A percentile compares a stretch with the other conserved stretches of the same genome.
These are phyloP conservation scores for Seminavis robusta DNA, from an alignment of 108 stramenopile species.

Conservation along the genomic window DNA sequence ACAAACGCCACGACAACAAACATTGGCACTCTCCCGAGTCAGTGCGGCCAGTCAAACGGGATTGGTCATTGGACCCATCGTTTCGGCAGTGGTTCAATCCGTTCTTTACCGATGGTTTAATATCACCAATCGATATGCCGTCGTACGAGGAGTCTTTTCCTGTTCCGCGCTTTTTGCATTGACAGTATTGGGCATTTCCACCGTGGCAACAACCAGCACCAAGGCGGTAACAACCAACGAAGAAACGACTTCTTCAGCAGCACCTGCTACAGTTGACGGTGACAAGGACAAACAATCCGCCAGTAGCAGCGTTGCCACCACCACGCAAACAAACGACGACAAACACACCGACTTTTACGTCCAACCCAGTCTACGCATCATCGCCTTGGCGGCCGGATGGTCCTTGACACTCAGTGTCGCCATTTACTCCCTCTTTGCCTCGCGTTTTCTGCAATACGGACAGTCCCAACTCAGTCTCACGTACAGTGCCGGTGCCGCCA, in stretches of 20 bases:
- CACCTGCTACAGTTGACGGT: too few species aligned
- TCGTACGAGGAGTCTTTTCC: slow-evolving; percentile 23
- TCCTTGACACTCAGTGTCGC: slow-evolving; percentile 16
- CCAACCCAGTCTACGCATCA: slow-evolving; percentile 16
- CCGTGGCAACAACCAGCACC: too few species aligned
- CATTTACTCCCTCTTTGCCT: slow-evolving; percentile 30
- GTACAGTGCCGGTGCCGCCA: slow-evolving; percentile 13
- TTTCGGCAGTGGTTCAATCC: slow-evolving; percentile 13
- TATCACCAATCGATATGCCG: slow-evolving; percentile 9
- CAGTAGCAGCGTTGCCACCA: neutral
- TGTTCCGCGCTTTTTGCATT: slow-evolving; percentile 3
- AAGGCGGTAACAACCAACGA: too few species aligned
- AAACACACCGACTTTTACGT: neutral
- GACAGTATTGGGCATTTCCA: neutral
- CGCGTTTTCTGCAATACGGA: slow-evolving; percentile 15
- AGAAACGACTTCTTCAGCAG: too few species aligned
- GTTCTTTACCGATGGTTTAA: too few species aligned
- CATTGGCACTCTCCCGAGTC: slow-evolving; percentile 19
- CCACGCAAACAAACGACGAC: neutral
- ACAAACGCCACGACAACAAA: neutral
- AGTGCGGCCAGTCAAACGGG: slow-evolving; percentile 27
- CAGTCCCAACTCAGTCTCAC: slow-evolving; percentile 23
- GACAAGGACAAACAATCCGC: neutral
- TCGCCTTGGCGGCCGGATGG: slow-evolving; percentile 27
- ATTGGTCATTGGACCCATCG: slow-evolving; percentile 24